A percentile compares a stretch with the other conserved stretches of the same genome.
Evolutionary conservation across 2,329 filamentous ascomycete species (phyloP).

Genomic region (Aspergillus tubingensis): DNA sequence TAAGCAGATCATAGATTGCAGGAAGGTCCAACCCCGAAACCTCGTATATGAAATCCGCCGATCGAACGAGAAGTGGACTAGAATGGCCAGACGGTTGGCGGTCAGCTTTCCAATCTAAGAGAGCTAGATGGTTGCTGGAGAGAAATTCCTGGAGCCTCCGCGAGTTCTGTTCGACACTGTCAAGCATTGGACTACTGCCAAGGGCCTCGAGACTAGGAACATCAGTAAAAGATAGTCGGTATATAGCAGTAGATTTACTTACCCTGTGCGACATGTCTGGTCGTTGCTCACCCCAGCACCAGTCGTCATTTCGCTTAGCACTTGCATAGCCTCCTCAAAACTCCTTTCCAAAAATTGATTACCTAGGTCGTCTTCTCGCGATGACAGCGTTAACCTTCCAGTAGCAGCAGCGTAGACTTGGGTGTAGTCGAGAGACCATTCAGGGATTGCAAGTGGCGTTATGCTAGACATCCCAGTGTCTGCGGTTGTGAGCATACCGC

Average conservation of each 20-base stretch:
- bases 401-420: constrained; percentile 30
- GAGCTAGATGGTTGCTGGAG: constrained; percentile 7
- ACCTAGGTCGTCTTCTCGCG: constrained; percentile 3
- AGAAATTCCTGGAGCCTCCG: constrained; percentile 32
- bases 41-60: constrained; percentile 14
- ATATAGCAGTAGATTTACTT: constrained; percentile 14
- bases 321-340: constrained; percentile 28
- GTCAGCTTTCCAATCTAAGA: constrained; percentile 18
- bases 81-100: constrained; percentile 24
- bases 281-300: constrained; percentile 9
- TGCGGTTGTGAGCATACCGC: constrained; percentile 9
- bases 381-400: constrained; percentile 14
- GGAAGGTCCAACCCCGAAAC: constrained; percentile 23
- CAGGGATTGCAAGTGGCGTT: constrained; percentile 19
- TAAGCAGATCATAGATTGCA: constrained; percentile 38
- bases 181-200: constrained; percentile 27
- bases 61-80: constrained; percentile 14
- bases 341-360: constrained; percentile 8
- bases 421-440: constrained; percentile 34
- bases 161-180: constrained; percentile 41
- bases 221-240: constrained; percentile 7
- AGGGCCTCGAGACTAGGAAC: constrained; percentile 37
- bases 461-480: constrained; percentile 14
- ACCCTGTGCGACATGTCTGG: constrained; percentile 33
- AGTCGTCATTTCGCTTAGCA: constrained; percentile 18